A percentile compares a stretch with the other conserved stretches of the same genome.
Conservation (phyloP, 768 basidiomycete genomes). For the Amanita polypyramis region DNA sequence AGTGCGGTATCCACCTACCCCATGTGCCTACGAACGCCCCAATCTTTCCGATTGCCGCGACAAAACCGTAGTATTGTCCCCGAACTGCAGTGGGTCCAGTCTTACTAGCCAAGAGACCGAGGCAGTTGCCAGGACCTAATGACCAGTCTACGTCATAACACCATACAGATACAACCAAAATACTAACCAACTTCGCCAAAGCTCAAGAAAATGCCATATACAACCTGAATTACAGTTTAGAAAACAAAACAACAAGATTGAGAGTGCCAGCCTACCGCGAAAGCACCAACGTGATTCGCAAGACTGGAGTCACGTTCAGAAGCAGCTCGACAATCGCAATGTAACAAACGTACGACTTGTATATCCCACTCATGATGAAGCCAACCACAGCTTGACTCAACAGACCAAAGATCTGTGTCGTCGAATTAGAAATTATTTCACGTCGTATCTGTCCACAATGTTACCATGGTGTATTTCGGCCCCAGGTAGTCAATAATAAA, state of each 20-base stretch:
- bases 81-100: conserved; percentile 77
- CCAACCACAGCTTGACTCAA: conserved; percentile 63
- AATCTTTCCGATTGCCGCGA: conserved; percentile 79
- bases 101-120: conserved; percentile 82
- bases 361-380: conserved; percentile 86
- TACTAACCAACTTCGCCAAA: conserved; percentile 73
- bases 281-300: conserved; percentile 55
- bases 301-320: conserved; percentile 27
- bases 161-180: background rate
- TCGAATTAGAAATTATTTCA: background rate
- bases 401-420: conserved; percentile 51
- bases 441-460: background rate
- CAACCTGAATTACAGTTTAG: conserved; percentile 30
- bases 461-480: conserved; percentile 67
- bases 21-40: conserved; percentile 81
- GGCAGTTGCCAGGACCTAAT: conserved; percentile 73
- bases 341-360: conserved; percentile 31
- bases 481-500: conserved; percentile 69
- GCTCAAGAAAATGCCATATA: conserved; percentile 87
- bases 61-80: conserved; percentile 78
- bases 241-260: background rate
- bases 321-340: background rate
- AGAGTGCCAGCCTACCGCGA: conserved; percentile 39
- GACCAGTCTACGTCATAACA: conserved; percentile 2
- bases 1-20: conserved; percentile 37